phyloP scores from a whole-genome alignment of 805 yeast genomes.

The Brettanomyces sp. region DNA sequence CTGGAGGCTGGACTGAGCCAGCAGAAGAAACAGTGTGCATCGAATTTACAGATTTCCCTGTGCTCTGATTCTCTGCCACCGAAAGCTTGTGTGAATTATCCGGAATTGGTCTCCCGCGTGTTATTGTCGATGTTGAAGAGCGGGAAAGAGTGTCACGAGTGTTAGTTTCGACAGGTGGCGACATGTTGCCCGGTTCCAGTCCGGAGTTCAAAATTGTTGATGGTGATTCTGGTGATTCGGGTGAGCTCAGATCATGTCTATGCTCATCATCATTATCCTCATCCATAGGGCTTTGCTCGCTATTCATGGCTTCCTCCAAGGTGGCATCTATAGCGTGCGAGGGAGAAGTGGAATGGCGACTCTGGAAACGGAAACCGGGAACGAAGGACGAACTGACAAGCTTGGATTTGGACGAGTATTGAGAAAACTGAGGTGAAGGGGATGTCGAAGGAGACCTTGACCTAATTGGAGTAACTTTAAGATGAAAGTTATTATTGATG shows the following conservation, averaged over 20 bases:
- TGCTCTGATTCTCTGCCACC: neutral
- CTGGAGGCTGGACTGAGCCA: neutral
- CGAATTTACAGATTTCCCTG: neutral
- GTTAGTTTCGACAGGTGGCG: neutral
- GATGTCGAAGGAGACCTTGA: constrained; percentile 15
- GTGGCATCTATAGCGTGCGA: constrained; percentile 16
- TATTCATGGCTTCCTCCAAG: constrained; percentile 10
- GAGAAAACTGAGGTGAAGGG: constrained; percentile 12
- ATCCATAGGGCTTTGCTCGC: neutral
- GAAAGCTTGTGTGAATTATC: neutral
- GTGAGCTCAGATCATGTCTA: neutral
- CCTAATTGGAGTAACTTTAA: constrained; percentile 21
- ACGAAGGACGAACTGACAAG: constrained; percentile 14
- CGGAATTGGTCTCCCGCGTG: neutral
- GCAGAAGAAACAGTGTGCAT: neutral
- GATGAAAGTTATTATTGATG: constrained; percentile 19
- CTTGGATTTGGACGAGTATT: constrained; percentile 11
- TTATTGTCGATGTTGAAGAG: neutral
- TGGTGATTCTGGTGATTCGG: neutral
- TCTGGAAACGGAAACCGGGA: constrained; percentile 10
- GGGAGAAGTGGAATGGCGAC: constrained; percentile 5
- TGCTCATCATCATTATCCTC: neutral
- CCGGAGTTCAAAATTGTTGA: neutral
- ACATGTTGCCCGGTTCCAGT: too few relatives aligned
- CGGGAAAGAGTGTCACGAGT: neutral